Evolutionary conservation across 75 land plant genomes (phyloP), one percentile per base, ranked within the genome.

Genomic region (Larix kaempferi): DNA sequence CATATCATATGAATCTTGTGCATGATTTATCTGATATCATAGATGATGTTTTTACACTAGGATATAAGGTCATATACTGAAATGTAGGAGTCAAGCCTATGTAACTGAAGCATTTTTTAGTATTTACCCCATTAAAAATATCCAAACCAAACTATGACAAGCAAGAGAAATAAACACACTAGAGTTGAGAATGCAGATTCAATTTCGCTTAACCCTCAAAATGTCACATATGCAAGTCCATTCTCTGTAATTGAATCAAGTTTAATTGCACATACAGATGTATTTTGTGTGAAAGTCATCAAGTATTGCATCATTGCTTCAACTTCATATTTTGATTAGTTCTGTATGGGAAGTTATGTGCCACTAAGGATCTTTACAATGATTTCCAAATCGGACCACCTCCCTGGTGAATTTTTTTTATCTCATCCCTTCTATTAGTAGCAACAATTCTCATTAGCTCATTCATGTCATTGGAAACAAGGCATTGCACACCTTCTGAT

Each of bases 381-480:
- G 95, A 82, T 97, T 94, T 75, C 99, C 99, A 88, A 97, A 97
- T 8, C 99, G 89, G 19, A 91, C 90, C n/a, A 97, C 98, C 79
- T 97, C 99, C 54, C 87, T 83, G 19, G 95, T 82, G 75, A 92
- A 97, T n/a, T 29, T 94, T 79, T 80, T 88, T 91, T 71, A 97
- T 74, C 63, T 94, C 99, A 29, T 92, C 91, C 86, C 99, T 97
- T n/a, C n/a, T n/a, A n/a, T n/a, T n/a, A n/a, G n/a, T n/a, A 65
- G 92, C 97, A 57, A 90, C 95, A 82, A 94, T 90, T 75, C 88
- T 77, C 72, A 87, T 73, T 41, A 94, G 85, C 78, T 90, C 89
- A 57, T 86, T 82, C 76, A 80, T 80, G 78, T 94, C 87, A 65
- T 78, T 79, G 74, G 94, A 91, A 56, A 94, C 82, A 78, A 94